Evolutionary conservation across 345 rosid species (phyloP), one percentile per base, ranked within the genome.

Genomic region (Aquilaria yunnanensis): DNA sequence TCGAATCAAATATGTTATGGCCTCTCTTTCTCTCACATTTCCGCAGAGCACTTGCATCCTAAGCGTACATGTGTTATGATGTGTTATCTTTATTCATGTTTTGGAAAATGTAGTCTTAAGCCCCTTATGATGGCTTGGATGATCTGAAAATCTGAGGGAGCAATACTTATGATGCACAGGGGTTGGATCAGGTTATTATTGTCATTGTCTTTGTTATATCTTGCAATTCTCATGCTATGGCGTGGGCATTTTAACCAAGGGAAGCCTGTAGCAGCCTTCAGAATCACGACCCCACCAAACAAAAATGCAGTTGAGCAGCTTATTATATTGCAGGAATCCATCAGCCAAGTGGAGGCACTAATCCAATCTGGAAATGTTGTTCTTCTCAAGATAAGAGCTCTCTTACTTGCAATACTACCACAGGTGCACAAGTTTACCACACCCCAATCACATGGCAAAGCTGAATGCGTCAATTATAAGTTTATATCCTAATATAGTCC

Each of bases 251-350:
- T 81, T 60, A 71, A 76, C 67, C 77, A 62, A 75, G 83, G 83
- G 71, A 75, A 73, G 61, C 74, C 86, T 34, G 69, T 83, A 30
- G 83, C 83, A 65, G 82, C 90, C 45, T 80, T 87, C 72, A 73
- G 70, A 78, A 85, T 90, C 41, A 77, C 58, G 37, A 75, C 82
- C 60, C 96, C 96, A 23, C 92, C 94, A 5, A 79, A 70, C 74
- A 79, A 83, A 67, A 93, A 85, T 64, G 88, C 97, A n/a, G 90
- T 93, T 10, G 97, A 88, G 87, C 97, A 90, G 81, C 79, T 93
- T 64, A 74, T 90, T 71, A 43, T 84, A 50, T 72, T 90, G 47
- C 98, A 90, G 72, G 97, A 93, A 57, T 88, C 83, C 64, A 69
- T 90, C 46, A 67, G 83, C 59, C 91, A 86, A 55, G 62, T 77